Base-by-base conservation (phyloP, 2,329 filamentous ascomycete genomes). In the Grosmannia penicillata region DNA sequence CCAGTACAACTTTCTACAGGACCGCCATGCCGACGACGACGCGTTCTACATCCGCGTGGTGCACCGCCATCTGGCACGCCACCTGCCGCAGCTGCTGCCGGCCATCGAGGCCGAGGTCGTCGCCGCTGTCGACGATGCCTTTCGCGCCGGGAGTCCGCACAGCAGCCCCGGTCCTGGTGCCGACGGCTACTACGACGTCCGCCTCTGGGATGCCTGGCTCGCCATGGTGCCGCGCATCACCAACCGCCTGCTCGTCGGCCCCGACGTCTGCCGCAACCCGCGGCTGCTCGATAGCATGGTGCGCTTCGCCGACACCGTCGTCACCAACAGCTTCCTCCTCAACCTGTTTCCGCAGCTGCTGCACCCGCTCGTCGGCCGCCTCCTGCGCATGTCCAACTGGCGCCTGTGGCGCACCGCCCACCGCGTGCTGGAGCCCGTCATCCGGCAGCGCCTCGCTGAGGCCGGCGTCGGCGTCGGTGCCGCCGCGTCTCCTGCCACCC, bases 261-360 rank as follows among this genome's bases (percentile, higher is more conserved):
- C 47, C 1, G 49, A 48, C 8, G 36, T 56, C 31, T 60, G 56
- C 47, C 61, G 61, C 22, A 58, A 72, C 43, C 47, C 57, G 19
- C 51, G 54, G 6, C 69, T 68, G 40, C 52, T 73, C 30, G 48
- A 58, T n/a, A 54, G 57, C 38, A 66, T 67, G 47, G 53, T 66
- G 8, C 51, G 52, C 21, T 75, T 73, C 43, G 65, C 68, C 24
- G 59, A 66, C 41, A 61, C 61, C 36, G 60, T 72, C 3, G 48
- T 71, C 2, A 48, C 63, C 32, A 62, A 63, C 41, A 56, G 56
- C 41, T 54, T 66, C 33, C 43, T 68, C 14, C 54, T 70, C n/a
- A 56, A 55, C 44, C 51, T 69, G 40, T 53, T 67, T 3, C 68
- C 70, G 0, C 53, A 54, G 8, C 52, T 65, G 2, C 48, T 74